Conservation (phyloP, 805 yeast genomes). For the Nakazawaea anatomiae region DNA sequence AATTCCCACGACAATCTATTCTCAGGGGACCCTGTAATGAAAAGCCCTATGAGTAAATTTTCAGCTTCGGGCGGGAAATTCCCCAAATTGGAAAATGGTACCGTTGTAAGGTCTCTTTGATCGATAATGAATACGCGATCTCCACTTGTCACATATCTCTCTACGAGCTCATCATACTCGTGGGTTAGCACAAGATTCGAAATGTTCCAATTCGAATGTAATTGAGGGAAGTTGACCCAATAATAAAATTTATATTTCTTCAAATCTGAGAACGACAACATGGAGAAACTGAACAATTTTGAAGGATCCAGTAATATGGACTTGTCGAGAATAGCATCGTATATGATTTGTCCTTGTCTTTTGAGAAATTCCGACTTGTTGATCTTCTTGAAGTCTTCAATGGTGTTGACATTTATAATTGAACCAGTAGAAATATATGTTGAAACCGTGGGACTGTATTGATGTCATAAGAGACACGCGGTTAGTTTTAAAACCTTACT, state of each 20-base stretch:
- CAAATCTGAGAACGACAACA: constrained; percentile 78
- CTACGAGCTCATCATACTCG: constrained; percentile 1
- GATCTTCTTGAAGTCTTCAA: constrained; percentile 72
- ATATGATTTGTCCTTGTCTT: constrained; percentile 26
- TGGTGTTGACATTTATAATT: constrained; percentile 63
- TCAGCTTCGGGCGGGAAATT: not conserved
- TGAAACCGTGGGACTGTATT: constrained; percentile 7
- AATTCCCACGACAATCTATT: constrained; percentile 9
- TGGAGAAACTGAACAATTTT: constrained; percentile 33
- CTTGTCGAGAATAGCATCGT: constrained; percentile 25
- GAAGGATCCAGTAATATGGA: constrained; percentile 33
- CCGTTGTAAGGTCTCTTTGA: not conserved
- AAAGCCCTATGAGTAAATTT: not conserved
- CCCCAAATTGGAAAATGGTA: not conserved
- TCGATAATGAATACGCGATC: constrained; percentile 14
- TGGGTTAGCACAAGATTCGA: not conserved
- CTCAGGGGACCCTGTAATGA: constrained; percentile 13
- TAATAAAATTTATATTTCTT: constrained; percentile 84
- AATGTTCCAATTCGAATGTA: constrained; percentile 46
- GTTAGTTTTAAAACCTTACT: too few relatives aligned
- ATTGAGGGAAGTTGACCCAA: constrained; percentile 81
- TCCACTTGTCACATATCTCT: constrained; percentile 13
- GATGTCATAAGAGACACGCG: not conserved
- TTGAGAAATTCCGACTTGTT: constrained; percentile 60
- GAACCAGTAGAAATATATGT: constrained; percentile 26